These are phyloP conservation scores for Rhodotorula graminis DNA, from an alignment of 768 basidiomycete genomes.

Conservation along the genomic window DNA sequence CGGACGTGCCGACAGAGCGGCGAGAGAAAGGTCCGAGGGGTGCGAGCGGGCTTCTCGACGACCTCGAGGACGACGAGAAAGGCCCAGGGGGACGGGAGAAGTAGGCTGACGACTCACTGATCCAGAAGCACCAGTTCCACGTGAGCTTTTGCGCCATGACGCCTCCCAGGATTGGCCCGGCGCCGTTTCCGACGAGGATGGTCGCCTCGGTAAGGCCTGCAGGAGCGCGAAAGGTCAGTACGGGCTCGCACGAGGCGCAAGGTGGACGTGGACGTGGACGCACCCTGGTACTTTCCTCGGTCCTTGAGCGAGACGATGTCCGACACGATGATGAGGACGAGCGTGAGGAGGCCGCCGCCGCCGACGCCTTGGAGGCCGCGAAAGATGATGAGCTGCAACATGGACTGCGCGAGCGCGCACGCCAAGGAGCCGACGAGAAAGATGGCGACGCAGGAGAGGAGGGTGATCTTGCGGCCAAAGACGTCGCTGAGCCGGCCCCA, in stretches of 20 bases:
- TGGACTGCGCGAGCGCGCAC: conserved; percentile 46
- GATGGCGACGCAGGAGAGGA: conserved; percentile 41
- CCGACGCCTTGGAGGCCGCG: conserved; percentile 39
- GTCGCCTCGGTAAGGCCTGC: conserved; percentile 46
- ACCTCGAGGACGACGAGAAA: no score
- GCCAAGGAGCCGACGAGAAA: conserved; percentile 43
- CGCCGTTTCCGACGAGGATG: conserved; percentile 45
- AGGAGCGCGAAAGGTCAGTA: conserved; percentile 36
- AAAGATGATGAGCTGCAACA: conserved; percentile 50
- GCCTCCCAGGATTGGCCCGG: conserved; percentile 49
- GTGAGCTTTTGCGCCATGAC: conserved; percentile 44
- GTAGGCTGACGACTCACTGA: background rate
- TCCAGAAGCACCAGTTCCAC: conserved; percentile 29
- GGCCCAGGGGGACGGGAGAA: no score
- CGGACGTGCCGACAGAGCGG: no score
- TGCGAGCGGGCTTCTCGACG: no score
- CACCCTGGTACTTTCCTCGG: conserved; percentile 33
- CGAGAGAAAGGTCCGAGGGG: no score
- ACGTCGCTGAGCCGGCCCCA: conserved; percentile 50
- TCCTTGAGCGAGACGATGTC: conserved; percentile 32
- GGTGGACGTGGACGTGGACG: no score
- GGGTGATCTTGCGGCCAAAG: conserved; percentile 47
- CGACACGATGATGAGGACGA: conserved; percentile 31
- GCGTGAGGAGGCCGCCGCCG: conserved; percentile 22
- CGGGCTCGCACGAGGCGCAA: conserved; percentile 43